Evolutionary conservation across 805 yeast genomes (phyloP), one percentile per base, ranked within the genome.

Genomic region (Spencermartinsiella europaea): DNA sequence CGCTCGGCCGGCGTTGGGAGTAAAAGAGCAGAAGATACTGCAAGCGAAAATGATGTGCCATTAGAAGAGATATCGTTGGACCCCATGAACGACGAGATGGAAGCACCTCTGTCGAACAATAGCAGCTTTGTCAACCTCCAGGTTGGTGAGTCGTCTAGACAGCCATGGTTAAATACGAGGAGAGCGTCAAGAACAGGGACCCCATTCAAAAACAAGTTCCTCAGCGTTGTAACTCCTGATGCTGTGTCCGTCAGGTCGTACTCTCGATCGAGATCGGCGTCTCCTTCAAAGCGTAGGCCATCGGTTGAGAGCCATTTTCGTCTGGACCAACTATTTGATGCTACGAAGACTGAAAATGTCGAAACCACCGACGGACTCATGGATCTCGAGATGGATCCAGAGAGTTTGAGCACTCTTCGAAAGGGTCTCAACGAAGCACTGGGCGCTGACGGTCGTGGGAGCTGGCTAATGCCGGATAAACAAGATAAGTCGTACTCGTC

Each of bases 371-470:
- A 25, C 12, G 31, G 31, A 7, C 31, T 12, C 7, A 25, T 25
- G 31, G 31, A 7, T 12, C 7, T 25, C 31, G 31, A 25, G 12
- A 25, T 25, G 31, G 31, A 25, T 12, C 31, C 31, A 7, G 31
- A 25, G 10, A 25, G 31, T 12, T 12, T 25, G 31, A 25, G 12
- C 31, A 25, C 31, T 25, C 31, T 25, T 7, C 31, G 31, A 25
- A 12, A 25, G 12, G 31, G 31, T 7, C 45, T 55, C 17, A 45
- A 46, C 10, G 57, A 52, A 20, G 59, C 59, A 8, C 35, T 55
- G 22, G 59, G 59, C 4, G 22, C n/a, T 5, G 47, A 49, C 21
- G 59, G 58, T 10, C 34, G 34, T 5, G 57, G 59, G 12, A 15
- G 50, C 8, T 55, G 59, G 59, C 47, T 54, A 19, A 35, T 51